Evolutionary conservation across 1,284 basidiomycete species (phyloP), one percentile per base, ranked within the genome.

Genomic region (Mycena sp.): DNA sequence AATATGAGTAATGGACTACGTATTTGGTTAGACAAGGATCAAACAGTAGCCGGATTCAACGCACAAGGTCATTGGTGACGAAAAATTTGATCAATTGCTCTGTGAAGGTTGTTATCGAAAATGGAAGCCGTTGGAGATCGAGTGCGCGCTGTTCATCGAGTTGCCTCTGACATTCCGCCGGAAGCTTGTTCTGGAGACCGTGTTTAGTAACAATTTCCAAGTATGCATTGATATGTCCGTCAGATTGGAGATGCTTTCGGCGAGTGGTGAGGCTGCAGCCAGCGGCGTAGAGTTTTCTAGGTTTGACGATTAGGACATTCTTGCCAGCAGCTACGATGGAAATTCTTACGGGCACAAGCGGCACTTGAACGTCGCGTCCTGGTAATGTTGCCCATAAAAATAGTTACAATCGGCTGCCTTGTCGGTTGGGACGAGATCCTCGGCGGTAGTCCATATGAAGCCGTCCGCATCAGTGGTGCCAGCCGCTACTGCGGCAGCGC

Each of bases 11-110:
- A 70, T 44, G 16, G 60, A 64, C 66, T 70, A 44, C 12, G 28
- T 38, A 10, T 29, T 51, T 23, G 44, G 40, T 37, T 38, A 41
- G 50, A 52, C 30, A 40, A 51, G 17, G 21, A 41, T 14, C 37
- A 55, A 37, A 50, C 48, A 38, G 19, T 40, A 29, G n/a, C 25
- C 23, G n/a, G 48, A 38, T 43, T 19, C 23, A 51, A 50, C 61
- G 23, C 57, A 69, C 68, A 32, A 67, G 58, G 38, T 69, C 63
- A 41, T 69, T 63, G 17, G 60, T 54, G 28, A 65, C 64, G 49
- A 67, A 63, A 19, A 67, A 43, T 26, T 49, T 46, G n/a, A 57
- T 37, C 17, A 57, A 23, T 29, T 57, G 55, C 30, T 48, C 44
- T 40, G 50, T 52, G 37, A 52, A 52, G 16, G 30, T 17, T 40